Evolutionary conservation across 1,284 basidiomycete species (phyloP).

Genomic region (Ustilago lituana): DNA sequence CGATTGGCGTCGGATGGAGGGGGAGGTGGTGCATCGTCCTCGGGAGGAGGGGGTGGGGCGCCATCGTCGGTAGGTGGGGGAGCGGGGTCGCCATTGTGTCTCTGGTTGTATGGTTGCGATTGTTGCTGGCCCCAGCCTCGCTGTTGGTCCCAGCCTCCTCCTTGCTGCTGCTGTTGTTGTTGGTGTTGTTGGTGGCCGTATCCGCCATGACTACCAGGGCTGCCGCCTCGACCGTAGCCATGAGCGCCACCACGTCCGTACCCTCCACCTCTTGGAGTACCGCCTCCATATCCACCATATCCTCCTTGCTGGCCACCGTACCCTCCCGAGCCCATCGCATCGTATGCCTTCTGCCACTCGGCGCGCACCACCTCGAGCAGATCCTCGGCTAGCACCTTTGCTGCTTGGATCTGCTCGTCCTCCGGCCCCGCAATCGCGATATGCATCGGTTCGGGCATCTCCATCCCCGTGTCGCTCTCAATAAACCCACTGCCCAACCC

Average conservation of each 20-base stretch:
- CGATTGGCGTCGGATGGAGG: constrained; percentile 36
- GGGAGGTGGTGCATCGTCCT: constrained; percentile 51
- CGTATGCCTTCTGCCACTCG: constrained; percentile 61
- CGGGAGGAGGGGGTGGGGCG: constrained; percentile 49
- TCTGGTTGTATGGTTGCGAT: constrained; percentile 10
- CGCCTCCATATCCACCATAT: constrained; percentile 14
- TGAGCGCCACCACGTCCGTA: constrained; percentile 15
- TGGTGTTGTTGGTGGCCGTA: constrained; percentile 35
- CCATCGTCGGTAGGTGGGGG: constrained; percentile 44
- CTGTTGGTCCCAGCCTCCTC: constrained; percentile 19
- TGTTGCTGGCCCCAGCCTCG: constrained; percentile 18
- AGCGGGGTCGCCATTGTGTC: constrained; percentile 23
- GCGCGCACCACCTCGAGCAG: constrained; percentile 59
- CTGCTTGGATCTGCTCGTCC: constrained; percentile 54
- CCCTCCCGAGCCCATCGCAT: constrained; percentile 23
- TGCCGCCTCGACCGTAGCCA: constrained; percentile 16
- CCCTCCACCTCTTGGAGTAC: constrained; percentile 11
- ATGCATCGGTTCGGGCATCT: constrained; percentile 91
- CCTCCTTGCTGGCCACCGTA: constrained; percentile 10
- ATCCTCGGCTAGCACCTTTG: constrained; percentile 58
- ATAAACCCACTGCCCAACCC: constrained; percentile 93
- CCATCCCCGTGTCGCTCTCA: constrained; percentile 89
- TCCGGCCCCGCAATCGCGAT: constrained; percentile 61
- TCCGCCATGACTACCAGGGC: constrained; percentile 15
- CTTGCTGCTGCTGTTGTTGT: constrained; percentile 14